Evolutionary conservation across 1,139 yeast genomes (phyloP), one percentile per base, ranked within the genome.

Genomic region (Yamadazyma spencermartinsiae): DNA sequence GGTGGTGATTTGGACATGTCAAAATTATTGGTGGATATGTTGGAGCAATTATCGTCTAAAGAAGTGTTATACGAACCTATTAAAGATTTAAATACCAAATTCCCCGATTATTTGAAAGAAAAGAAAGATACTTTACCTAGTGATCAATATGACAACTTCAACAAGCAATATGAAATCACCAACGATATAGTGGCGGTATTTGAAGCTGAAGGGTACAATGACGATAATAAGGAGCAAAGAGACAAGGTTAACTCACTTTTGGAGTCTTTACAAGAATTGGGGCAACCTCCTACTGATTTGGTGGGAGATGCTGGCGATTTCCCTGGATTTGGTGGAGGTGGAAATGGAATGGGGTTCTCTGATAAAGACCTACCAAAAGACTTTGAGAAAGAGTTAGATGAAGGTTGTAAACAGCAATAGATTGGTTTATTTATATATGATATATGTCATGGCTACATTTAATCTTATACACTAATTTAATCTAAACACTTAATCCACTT

Each of bases 51-150:
- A 60, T 80, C 94, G 14, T 82, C 95, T 6, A 90, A 88, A 58
- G 94, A 84, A 41, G 87, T 90, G 21, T 71, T 92, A 35, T 90
- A 87, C 56, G 95, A 86, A 50, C 96, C 98, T 2, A 76, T 92
- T 64, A 85, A 82, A 54, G 96, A 88, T 44, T 73, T 90, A 60
- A 79, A 83, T 46, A 65, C 71, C 15, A 87, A 86, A 49, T 82
- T 79, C 55, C 86, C 87, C 2, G 75, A 60, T 13, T 85, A 81
- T 74, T 66, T 85, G 46, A 60, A 66, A 38, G 74, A 74, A 34
- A 73, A 82, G 47, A 64, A 70, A 41, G 65, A 55, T 51, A 60
- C 61, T 24, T 60, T 78, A 25, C 52, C 76, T 4, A 71, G 68
- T 30, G 76, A 66, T 11, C 79, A 82, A 42, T 68, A 73, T 42